phyloP scores from a whole-genome alignment of 148 eudicot genomes.

The Limonium bicolor region DNA sequence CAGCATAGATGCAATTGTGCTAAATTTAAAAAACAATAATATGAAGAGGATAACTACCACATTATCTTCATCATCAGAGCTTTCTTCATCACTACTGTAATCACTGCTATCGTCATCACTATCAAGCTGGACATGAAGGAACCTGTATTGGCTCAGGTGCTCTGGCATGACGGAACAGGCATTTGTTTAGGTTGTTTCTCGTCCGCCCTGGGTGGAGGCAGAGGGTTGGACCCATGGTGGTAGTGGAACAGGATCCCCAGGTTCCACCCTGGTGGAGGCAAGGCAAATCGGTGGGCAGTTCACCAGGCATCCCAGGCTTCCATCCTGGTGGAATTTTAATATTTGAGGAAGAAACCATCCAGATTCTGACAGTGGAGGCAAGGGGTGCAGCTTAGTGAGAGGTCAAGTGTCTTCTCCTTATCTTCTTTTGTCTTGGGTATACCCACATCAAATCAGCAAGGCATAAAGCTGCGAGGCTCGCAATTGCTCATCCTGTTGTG shows the following conservation, averaged over 20 bases:
- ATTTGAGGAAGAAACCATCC: constrained; percentile 31
- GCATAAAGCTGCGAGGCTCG: constrained; percentile 73
- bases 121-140: constrained; percentile 60
- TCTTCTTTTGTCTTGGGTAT: constrained; percentile 42
- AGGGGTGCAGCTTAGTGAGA: constrained; percentile 26
- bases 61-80: constrained; percentile 78
- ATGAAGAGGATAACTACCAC: too few species aligned
- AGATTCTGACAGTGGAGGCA: constrained; percentile 23
- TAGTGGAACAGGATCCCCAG: constrained; percentile 69
- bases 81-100: constrained; percentile 42
- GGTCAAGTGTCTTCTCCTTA: constrained; percentile 50
- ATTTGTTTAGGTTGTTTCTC: constrained; percentile 23
- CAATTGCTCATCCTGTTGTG: constrained; percentile 92
- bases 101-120: constrained; percentile 78
- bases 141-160: constrained; percentile 64
- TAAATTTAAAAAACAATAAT: too few species aligned
- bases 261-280: constrained; percentile 88
- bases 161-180: constrained; percentile 27
- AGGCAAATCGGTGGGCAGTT: constrained; percentile 60
- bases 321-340: constrained; percentile 73
- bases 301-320: constrained; percentile 96
- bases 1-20: too few species aligned
- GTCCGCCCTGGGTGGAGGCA: constrained; percentile 30
- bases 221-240: constrained; percentile 52
- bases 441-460: constrained; percentile 75